Evolutionary conservation across 768 basidiomycete genomes (phyloP).

Genomic region (Rhodotorula toruloides): DNA sequence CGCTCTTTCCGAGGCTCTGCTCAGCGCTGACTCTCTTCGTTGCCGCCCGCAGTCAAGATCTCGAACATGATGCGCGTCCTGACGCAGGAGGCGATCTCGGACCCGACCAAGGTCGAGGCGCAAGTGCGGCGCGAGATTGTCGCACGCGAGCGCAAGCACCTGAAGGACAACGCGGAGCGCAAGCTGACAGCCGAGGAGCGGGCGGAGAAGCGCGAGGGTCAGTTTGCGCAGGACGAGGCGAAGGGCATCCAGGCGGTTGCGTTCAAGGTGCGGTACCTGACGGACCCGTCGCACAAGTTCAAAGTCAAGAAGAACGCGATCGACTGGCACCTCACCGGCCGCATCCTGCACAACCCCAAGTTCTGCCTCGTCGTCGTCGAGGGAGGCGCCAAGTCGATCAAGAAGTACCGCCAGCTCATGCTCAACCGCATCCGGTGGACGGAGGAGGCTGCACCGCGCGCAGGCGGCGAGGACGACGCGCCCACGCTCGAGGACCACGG

Average conservation of each 20-base stretch:
- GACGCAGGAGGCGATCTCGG: constrained; percentile 92
- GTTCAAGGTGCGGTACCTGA: constrained; percentile 86
- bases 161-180: constrained; percentile 86
- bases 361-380: constrained; percentile 93
- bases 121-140: constrained; percentile 89
- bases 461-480: not conserved
- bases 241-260: constrained; percentile 75
- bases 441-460: constrained; percentile 62
- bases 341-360: constrained; percentile 81
- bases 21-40: not conserved
- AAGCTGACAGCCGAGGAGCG: constrained; percentile 87
- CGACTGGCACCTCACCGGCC: constrained; percentile 76
- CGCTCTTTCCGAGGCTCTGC: not conserved
- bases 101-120: constrained; percentile 95
- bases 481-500: constrained; percentile 8
- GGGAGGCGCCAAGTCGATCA: constrained; percentile 76
- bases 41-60: constrained; percentile 63
- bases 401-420: constrained; percentile 83
- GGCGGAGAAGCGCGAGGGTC: constrained; percentile 75
- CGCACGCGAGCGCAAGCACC: constrained; percentile 78
- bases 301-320: constrained; percentile 97
- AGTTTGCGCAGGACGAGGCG: constrained; percentile 82
- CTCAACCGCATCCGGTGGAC: constrained; percentile 87
- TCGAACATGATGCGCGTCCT: constrained; percentile 96
- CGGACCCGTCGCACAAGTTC: constrained; percentile 89